A percentile compares a stretch with the other conserved stretches of the same genome.
Evolutionary conservation across 495 filamentous ascomycete genomes (phyloP).

Genomic region (Talaromyces stipitatus): DNA sequence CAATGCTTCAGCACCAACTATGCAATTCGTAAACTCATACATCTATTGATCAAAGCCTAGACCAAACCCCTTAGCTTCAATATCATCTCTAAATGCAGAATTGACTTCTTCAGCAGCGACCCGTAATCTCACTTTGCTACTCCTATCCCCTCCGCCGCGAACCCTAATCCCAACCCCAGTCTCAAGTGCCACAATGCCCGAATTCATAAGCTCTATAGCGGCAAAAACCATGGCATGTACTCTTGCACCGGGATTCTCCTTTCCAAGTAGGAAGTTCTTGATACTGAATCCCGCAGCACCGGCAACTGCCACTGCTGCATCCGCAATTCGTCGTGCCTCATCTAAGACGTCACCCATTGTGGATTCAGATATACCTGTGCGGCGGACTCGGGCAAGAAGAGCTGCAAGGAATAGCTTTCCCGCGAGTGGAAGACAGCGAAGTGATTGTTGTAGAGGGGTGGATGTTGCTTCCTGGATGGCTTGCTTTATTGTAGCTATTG

Average conservation of each 20-base stretch:
- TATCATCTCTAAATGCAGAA: conserved; percentile 80
- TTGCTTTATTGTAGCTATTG: conserved; percentile 84
- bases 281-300: conserved; percentile 31
- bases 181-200: conserved; percentile 81
- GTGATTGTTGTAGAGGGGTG: conserved; percentile 80
- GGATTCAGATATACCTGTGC: conserved; percentile 81
- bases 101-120: conserved; percentile 87
- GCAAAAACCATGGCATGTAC: conserved; percentile 62
- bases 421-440: conserved; percentile 71
- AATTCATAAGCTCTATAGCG: conserved; percentile 73
- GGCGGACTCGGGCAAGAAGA: conserved; percentile 64
- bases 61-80: conserved; percentile 69
- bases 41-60: conserved; percentile 32
- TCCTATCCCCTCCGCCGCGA: conserved; percentile 58
- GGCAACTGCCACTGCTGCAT: conserved; percentile 40
- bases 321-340: conserved; percentile 72
- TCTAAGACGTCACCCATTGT: conserved; percentile 86
- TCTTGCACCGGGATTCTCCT: conserved; percentile 38
- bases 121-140: conserved; percentile 75
- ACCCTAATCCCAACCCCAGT: conserved; percentile 22
- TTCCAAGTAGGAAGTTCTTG: conserved; percentile 36
- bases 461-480: conserved; percentile 93
- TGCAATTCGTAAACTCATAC: not conserved
- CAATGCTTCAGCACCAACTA: not conserved
- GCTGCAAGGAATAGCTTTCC: conserved; percentile 81